Evolutionary conservation across 2,329 filamentous ascomycete genomes (phyloP).

Genomic region (Xylaria hypoxylon): DNA sequence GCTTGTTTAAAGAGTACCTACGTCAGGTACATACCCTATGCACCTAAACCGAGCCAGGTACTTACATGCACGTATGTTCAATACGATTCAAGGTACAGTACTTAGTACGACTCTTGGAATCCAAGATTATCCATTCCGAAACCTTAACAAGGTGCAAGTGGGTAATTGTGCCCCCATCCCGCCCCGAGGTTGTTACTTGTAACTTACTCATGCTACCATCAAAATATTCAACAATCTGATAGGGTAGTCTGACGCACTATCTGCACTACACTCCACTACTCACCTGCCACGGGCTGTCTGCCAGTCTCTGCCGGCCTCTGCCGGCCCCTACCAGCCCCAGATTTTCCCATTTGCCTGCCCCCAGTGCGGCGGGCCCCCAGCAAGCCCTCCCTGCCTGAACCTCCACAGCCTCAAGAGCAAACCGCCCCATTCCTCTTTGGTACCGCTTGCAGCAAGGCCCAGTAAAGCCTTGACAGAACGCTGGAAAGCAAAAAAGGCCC

Average conservation of each 20-base stretch:
- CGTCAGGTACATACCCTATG: too few species aligned
- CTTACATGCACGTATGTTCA: neutral
- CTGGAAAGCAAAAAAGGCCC: slow-evolving; percentile 22
- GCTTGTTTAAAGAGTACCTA: neutral
- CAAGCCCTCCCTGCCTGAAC: slow-evolving; percentile 32
- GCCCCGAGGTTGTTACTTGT: too few species aligned
- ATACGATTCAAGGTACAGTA: too few species aligned
- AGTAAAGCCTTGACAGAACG: slow-evolving; percentile 32
- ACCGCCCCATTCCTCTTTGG: slow-evolving; percentile 39
- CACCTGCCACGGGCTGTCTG: slow-evolving; percentile 28
- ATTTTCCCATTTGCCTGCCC: slow-evolving; percentile 32
- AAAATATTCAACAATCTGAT: too few species aligned
- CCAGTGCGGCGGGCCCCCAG: slow-evolving; percentile 12
- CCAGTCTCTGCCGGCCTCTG: slow-evolving; percentile 29
- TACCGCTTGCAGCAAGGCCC: slow-evolving; percentile 39
- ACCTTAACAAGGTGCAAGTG: neutral
- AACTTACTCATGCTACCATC: too few species aligned
- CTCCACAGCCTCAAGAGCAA: slow-evolving; percentile 33
- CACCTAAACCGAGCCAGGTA: neutral
- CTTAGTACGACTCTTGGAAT: neutral
- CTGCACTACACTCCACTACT: neutral
- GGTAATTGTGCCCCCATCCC: neutral
- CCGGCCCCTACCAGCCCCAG: slow-evolving; percentile 36
- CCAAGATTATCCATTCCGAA: neutral
- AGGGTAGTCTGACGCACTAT: neutral